Conservation (phyloP, 257 asterid species). For the Ballota nigra region DNA sequence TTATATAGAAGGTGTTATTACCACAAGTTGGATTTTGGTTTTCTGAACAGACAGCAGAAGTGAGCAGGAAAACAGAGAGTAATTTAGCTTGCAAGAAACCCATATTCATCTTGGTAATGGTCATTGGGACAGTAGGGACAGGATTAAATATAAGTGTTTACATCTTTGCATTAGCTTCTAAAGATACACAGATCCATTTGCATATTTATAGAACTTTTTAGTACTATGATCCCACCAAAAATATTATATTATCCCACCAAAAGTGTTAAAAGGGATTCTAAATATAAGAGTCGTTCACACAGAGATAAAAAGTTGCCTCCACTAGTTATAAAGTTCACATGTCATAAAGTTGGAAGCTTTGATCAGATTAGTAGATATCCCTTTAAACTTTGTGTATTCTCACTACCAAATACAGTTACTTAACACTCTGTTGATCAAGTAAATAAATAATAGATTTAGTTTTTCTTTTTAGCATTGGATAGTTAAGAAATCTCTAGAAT, state of each 20-base stretch:
- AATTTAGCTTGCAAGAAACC: slow-evolving; percentile 1
- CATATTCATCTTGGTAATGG: slow-evolving; percentile 17
- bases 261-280: neutral
- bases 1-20: slow-evolving; percentile 23
- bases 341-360: slow-evolving; percentile 15
- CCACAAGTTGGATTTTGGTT: slow-evolving; percentile 24
- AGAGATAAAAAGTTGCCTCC: slow-evolving; percentile 6
- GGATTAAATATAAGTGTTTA: neutral
- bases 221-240: neutral
- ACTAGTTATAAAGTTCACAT: slow-evolving; percentile 4
- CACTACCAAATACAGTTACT: neutral
- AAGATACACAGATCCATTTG: neutral
- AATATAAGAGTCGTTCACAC: neutral
- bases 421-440: neutral
- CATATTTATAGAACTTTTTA: neutral
- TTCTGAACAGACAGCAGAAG: neutral
- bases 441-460: too few species aligned
- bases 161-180: neutral
- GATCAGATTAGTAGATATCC: neutral
- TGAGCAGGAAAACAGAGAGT: neutral
- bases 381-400: neutral
- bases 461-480: neutral
- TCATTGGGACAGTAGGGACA: neutral
- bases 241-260: neutral
- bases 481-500: neutral